Percentiles rank a stretch among this genome's conserved stretches.
Evolutionary conservation across 257 asterid species (phyloP).

Genomic region (Nicotiana sylvestris): DNA sequence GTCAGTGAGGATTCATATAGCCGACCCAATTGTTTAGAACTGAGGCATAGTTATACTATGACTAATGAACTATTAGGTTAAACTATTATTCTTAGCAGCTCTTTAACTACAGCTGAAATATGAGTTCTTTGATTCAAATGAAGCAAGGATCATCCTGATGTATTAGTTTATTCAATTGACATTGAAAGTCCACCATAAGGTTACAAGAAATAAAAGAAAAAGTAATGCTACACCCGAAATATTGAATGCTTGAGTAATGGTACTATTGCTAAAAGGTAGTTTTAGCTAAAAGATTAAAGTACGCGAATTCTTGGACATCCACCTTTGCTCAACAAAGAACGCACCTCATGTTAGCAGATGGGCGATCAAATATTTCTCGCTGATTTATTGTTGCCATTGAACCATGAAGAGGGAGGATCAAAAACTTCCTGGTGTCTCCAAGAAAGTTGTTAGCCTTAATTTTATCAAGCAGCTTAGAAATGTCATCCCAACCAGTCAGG

Average conservation of each 20-base stretch:
- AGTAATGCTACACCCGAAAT: background rate
- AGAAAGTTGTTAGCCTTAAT: conserved; percentile 56
- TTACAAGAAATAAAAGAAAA: background rate
- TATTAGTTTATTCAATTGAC: background rate
- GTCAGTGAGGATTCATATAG: no score
- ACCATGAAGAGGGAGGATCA: conserved; percentile 91
- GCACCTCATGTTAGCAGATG: conserved; percentile 74
- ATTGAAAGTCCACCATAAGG: background rate
- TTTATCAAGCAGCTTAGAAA: conserved; percentile 79
- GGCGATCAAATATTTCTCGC: conserved; percentile 79
- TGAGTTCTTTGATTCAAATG: background rate
- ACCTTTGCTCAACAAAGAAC: conserved; percentile 5
- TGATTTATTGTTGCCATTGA: conserved; percentile 96
- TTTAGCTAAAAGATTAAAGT: background rate
- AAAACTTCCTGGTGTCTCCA: conserved; percentile 56
- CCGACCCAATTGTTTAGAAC: no score
- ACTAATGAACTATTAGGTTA: background rate
- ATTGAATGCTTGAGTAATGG: background rate
- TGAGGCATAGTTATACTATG: background rate
- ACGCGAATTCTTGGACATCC: background rate
- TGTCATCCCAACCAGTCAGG: conserved; percentile 98
- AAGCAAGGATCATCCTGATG: background rate
- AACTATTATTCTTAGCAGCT: background rate
- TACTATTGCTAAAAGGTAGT: background rate
- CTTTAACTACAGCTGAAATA: background rate